Base-by-base conservation (phyloP, 31 red algal genomes). In the Bonnemaisonia californica region DNA sequence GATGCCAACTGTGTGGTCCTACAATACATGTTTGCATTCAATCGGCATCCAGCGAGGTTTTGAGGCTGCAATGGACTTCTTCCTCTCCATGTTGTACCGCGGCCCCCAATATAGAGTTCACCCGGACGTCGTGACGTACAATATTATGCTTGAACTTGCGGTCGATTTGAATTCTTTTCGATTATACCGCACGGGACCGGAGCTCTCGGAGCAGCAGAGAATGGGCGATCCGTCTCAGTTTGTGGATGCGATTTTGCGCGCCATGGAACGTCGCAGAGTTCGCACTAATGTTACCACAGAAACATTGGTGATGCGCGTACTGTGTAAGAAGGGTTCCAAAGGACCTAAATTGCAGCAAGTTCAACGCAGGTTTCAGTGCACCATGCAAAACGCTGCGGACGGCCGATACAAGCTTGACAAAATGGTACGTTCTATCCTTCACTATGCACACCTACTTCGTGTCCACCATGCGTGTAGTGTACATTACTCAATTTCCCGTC, bases 101-200 rank as follows among this genome's bases (percentile, higher is more conserved):
- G 45, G 9, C 23, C 47, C 51, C 26, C 3, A 30, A n/a, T 33
- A 40, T 36, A 30, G 19, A n/a, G 23, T 61, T 24, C 48, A 59
- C 7, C 54, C 30, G 23, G 74, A 78, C 40, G 54, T 78, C 35
- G 57, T 78, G 9, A 61, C 51, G n/a, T 78, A 78, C 30, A 78
- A 78, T 62, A 27, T 33, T 1, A 35, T 78, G 33, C 51, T 78
- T 24, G 74, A 78, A 30, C 27, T 40, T 19, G 74, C 51, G n/a
- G 29, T 78, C 0, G 28, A 4, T 8, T 4, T 41, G 21, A 47
- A 73, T 18, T 21, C 23, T 18, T 73, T 73, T 27, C 36, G 21
- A 28, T 12, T 51, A 11, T 51, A 16, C 45, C 7, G 45, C 7
- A 16, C 16, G 45, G 45, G 16, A 7, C 7, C 7, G 45, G 7